phyloP scores from a whole-genome alignment of 2,329 filamentous ascomycete genomes.

The Pyricularia sp. region DNA sequence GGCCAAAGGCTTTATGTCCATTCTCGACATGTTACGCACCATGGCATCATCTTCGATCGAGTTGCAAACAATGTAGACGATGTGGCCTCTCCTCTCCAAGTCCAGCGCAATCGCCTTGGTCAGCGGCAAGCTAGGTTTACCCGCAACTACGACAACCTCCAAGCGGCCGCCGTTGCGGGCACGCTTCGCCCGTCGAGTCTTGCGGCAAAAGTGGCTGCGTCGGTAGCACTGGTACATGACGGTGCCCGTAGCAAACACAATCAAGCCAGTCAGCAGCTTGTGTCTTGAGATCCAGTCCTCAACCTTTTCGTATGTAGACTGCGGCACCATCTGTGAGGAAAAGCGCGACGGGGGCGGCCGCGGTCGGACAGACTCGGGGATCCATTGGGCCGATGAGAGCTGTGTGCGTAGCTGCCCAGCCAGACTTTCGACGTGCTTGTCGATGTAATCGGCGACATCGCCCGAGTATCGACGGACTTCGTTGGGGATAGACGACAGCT shows the following conservation, averaged over 20 bases:
- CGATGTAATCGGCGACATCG: constrained; percentile 70
- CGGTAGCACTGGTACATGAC: constrained; percentile 41
- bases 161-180: constrained; percentile 75
- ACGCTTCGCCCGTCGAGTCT: constrained; percentile 65
- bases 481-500: constrained; percentile 45
- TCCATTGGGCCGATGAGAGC: constrained; percentile 59
- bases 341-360: constrained; percentile 38
- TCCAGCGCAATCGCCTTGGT: constrained; percentile 78
- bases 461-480: constrained; percentile 63
- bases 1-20: constrained; percentile 72
- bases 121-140: constrained; percentile 76
- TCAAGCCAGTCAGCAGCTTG: constrained; percentile 61
- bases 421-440: constrained; percentile 70
- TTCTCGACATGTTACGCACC: constrained; percentile 65
- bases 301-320: constrained; percentile 37
- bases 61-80: constrained; percentile 83
- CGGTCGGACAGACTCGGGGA: constrained; percentile 60
- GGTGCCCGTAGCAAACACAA: constrained; percentile 65
- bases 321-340: constrained; percentile 18
- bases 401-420: constrained; percentile 62
- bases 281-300: constrained; percentile 66
- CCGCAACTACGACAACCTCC: constrained; percentile 82
- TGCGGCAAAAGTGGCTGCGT: constrained; percentile 47
- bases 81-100: constrained; percentile 82
- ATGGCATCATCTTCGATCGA: constrained; percentile 77